Percentiles rank a stretch among this genome's conserved stretches.
phyloP scores from a whole-genome alignment of 2,329 filamentous ascomycete species.

The Leptographium flavum region DNA sequence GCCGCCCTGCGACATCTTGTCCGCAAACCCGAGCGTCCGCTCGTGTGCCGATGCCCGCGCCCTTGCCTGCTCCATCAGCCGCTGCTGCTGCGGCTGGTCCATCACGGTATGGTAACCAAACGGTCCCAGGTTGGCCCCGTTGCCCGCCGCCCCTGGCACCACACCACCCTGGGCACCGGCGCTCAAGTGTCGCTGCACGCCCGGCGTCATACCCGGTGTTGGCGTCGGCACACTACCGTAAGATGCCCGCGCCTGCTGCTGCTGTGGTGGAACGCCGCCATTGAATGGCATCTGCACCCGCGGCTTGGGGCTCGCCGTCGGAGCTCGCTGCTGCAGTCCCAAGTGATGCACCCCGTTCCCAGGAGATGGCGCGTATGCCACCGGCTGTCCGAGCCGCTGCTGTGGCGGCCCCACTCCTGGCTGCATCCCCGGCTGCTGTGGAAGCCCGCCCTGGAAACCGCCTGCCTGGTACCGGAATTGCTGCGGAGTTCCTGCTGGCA shows the following conservation, averaged over 20 bases:
- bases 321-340: slow-evolving; percentile 25
- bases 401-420: slow-evolving; percentile 2
- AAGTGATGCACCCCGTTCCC: slow-evolving; percentile 28
- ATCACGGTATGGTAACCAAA: slow-evolving; percentile 35
- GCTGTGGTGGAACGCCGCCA: slow-evolving; percentile 13
- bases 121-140: slow-evolving; percentile 17
- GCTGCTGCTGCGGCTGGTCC: slow-evolving; percentile 33
- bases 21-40: slow-evolving; percentile 23
- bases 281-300: background rate
- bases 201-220: slow-evolving; percentile 6
- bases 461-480: slow-evolving; percentile 22
- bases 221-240: slow-evolving; percentile 16
- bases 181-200: slow-evolving; percentile 18
- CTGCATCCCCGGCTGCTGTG: slow-evolving; percentile 13
- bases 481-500: slow-evolving; percentile 25
- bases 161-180: slow-evolving; percentile 12
- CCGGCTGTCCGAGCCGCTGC: slow-evolving; percentile 17
- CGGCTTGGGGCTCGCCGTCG: slow-evolving; percentile 15
- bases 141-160: slow-evolving; percentile 17
- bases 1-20: slow-evolving; percentile 18
- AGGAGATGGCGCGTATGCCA: slow-evolving; percentile 22
- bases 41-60: slow-evolving; percentile 28
- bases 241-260: slow-evolving; percentile 14
- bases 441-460: slow-evolving; percentile 4
- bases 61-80: slow-evolving; percentile 35